phyloP scores from a whole-genome alignment of 495 filamentous ascomycete species.

The Xylaria acuta region DNA sequence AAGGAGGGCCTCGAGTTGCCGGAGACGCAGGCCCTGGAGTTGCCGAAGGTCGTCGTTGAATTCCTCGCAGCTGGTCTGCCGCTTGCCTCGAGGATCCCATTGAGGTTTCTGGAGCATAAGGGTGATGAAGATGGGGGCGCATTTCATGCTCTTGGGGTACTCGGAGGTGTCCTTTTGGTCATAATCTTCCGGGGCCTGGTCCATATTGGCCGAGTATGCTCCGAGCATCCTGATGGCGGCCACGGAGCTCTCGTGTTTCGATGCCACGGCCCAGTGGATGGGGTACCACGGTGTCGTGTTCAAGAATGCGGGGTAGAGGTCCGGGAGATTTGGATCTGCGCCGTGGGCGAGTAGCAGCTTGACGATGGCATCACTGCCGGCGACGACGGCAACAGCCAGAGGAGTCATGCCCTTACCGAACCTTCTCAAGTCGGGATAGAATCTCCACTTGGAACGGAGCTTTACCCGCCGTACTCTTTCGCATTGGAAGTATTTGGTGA shows the following conservation, averaged over 20 bases:
- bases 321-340: conserved; percentile 7
- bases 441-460: background rate
- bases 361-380: background rate
- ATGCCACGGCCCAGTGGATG: conserved; percentile 21
- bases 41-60: conserved; percentile 10
- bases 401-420: conserved; percentile 11
- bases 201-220: conserved; percentile 4
- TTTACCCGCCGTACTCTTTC: too few species aligned
- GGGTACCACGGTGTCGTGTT: background rate
- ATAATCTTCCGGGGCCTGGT: background rate
- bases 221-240: conserved; percentile 4
- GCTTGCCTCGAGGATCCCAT: background rate
- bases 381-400: conserved; percentile 3
- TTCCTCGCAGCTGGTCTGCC: background rate
- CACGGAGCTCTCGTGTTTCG: conserved; percentile 1
- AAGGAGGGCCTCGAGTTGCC: conserved; percentile 18
- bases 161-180: background rate
- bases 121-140: conserved; percentile 11
- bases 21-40: conserved; percentile 5
- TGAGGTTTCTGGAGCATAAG: conserved; percentile 13
- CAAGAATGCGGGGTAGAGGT: background rate
- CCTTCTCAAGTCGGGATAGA: background rate
- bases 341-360: conserved; percentile 15
- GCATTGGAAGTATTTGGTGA: background rate
- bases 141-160: background rate